These are phyloP conservation scores for Eucalyptus sideroxylon DNA, from an alignment of 345 rosid species.

Conservation along the genomic window DNA sequence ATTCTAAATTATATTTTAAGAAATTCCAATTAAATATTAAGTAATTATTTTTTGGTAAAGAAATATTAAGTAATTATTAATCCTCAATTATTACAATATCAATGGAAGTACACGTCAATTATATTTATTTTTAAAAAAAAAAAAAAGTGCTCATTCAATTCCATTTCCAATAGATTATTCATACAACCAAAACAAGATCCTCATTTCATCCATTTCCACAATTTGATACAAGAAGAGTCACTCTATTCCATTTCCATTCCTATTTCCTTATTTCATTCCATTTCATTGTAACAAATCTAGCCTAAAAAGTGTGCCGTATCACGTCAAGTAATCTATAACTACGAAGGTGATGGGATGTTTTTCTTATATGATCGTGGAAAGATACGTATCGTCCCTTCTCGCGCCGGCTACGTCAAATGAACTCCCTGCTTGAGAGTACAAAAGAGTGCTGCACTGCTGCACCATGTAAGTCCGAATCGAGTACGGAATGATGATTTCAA, in stretches of 20 bases:
- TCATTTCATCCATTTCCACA: background rate
- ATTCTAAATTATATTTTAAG: background rate
- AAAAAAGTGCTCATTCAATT: background rate
- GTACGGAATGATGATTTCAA: background rate
- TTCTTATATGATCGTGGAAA: background rate
- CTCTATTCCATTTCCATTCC: background rate
- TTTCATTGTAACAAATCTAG: background rate
- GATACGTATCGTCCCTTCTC: background rate
- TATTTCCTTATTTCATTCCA: background rate
- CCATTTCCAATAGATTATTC: background rate
- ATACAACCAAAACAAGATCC: background rate
- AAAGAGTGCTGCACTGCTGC: background rate
- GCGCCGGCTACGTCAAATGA: background rate
- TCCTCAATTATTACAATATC: background rate
- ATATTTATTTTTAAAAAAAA: fast-evolving
- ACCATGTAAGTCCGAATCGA: background rate
- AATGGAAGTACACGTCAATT: background rate
- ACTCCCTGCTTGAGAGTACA: background rate
- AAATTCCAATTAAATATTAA: background rate
- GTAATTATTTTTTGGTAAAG: too few species aligned
- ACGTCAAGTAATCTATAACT: background rate
- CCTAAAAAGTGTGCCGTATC: background rate
- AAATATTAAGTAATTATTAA: background rate
- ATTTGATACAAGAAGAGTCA: background rate
- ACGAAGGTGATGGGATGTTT: background rate